A percentile compares a stretch with the other conserved stretches of the same genome.
Evolutionary conservation across 306 rosid genomes (phyloP).

Genomic region (Sicyos edulis): DNA sequence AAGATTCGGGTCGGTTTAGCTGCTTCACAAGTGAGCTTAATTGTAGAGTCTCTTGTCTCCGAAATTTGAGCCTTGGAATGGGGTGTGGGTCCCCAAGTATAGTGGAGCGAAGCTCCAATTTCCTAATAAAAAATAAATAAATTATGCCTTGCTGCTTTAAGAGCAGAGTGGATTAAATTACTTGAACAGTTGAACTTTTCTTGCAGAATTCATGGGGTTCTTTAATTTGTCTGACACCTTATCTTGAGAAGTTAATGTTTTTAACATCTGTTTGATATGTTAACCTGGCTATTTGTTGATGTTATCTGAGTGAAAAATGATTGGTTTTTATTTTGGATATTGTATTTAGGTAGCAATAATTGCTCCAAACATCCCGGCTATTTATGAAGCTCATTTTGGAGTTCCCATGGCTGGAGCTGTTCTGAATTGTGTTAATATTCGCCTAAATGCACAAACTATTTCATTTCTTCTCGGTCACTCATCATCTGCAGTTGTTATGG

Average conservation of each 20-base stretch:
- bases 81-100: too few species aligned
- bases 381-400: slow-evolving; percentile 81
- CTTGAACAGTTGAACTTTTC: not conserved
- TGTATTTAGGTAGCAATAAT: slow-evolving; percentile 69
- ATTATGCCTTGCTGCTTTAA: not conserved
- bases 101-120: too few species aligned
- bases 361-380: slow-evolving; percentile 87
- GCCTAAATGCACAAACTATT: slow-evolving; percentile 50
- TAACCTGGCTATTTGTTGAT: not conserved
- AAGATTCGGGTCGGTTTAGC: too few species aligned
- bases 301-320: not conserved
- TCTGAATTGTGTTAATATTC: slow-evolving; percentile 50
- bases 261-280: not conserved
- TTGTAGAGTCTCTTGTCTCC: too few species aligned
- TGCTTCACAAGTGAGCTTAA: too few species aligned
- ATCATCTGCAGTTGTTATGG: slow-evolving; percentile 42
- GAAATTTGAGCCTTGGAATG: too few species aligned
- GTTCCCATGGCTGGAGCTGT: slow-evolving; percentile 69
- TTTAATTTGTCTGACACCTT: not conserved
- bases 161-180: not conserved
- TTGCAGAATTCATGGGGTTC: not conserved
- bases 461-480: slow-evolving; percentile 67
- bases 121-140: too few species aligned
- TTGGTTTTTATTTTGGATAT: slow-evolving; percentile 19
- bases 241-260: not conserved